Base-by-base conservation (phyloP, 2,329 filamentous ascomycete genomes). In the Aspergillus japonicus region DNA sequence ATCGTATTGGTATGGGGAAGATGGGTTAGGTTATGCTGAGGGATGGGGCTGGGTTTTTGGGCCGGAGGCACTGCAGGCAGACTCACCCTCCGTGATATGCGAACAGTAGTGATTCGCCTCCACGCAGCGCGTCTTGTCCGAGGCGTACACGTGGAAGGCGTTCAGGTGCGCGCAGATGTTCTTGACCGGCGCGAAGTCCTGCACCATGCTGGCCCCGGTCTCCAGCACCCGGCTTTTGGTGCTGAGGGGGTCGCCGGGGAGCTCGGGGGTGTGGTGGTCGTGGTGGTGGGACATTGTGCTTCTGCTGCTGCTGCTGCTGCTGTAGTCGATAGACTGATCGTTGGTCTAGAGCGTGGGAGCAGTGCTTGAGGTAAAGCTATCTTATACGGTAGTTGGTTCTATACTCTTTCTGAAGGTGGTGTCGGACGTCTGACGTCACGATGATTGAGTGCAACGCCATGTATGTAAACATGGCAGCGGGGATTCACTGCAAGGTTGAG, bases 101-200 rank as follows among this genome's bases (percentile, higher is more conserved):
- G 88, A 84, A 72, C 92, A 96, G 76, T 95, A 96, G 74, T 96
- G 91, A 70, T 95, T 92, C 0, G 91, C 80, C 72, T 95, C 90
- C 1, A 96, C 87, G 44, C 80, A 82, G 14, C 89, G 86, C 1
- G 78, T 82, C 0, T 87, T 86, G 50, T 94, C 89, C 26, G 86
- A 82, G n/a, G 87, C 88, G 70, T 95, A 95, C 51, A 88, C 86
- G 70, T 96, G 92, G 70, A 93, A 93, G n/a, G 90, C 91, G 68
- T 95, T 93, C 1, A 96, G 81, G 70, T 94, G 90, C 1, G 90
- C 91, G 75, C 91, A 95, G 52, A 96, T 83, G 56, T 86, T 85
- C 68, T 91, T 88, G 6, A 91, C 76, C 0, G 91, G 91, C 0
- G 82, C 79, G 72, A 96, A 91, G 64, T 78, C 73, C 57, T 79